A percentile compares a stretch with the other conserved stretches of the same genome.
Conservation (phyloP, 1,284 basidiomycete genomes). For the Apiotrichum montevideense region DNA sequence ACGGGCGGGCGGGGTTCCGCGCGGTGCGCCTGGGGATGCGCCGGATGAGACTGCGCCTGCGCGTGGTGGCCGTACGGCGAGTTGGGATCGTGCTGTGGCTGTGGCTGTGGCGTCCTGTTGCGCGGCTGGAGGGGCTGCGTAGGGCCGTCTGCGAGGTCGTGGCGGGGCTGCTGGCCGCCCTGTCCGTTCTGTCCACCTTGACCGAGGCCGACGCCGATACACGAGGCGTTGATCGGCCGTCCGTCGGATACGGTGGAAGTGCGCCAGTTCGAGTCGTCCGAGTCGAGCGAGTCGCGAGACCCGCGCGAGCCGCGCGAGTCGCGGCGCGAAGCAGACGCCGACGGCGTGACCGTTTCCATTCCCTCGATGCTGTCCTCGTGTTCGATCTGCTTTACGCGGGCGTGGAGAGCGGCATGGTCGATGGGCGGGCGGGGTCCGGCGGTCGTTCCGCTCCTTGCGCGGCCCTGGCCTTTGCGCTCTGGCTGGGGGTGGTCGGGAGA, state of each 20-base stretch:
- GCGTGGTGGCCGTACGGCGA: not conserved
- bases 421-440: not conserved
- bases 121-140: slow-evolving; percentile 1
- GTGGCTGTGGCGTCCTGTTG: not conserved
- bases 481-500: no score
- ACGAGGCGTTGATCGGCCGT: not conserved
- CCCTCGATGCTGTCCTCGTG: not conserved
- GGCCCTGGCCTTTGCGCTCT: not conserved
- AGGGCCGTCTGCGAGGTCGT: not conserved
- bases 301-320: not conserved
- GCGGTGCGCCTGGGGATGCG: not conserved
- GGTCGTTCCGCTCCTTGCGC: slow-evolving; percentile 1
- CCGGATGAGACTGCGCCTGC: not conserved
- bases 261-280: not conserved
- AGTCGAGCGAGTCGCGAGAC: not conserved
- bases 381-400: slow-evolving; percentile 3
- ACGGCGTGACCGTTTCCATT: no score
- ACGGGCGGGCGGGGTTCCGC: not conserved
- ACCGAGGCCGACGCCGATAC: not conserved
- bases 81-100: not conserved
- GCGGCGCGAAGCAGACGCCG: no score
- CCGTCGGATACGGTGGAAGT: not conserved
- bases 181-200: not conserved
- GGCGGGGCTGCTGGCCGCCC: no score
- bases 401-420: slow-evolving; percentile 5